phyloP scores from a whole-genome alignment of 2,329 filamentous ascomycete species.

The Hypomyces rosellus region DNA sequence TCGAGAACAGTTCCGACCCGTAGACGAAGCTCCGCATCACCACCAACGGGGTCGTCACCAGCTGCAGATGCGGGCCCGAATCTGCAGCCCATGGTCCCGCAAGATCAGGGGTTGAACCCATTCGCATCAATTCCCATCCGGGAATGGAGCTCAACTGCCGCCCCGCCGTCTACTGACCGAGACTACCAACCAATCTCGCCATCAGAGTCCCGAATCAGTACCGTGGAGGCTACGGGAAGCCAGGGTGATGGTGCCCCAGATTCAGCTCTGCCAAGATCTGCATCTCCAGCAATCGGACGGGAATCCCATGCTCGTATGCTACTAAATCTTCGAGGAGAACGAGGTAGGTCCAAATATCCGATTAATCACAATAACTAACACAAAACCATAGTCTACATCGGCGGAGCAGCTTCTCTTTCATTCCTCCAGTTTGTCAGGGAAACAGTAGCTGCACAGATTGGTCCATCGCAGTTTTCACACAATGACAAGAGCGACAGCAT shows the following conservation, averaged over 20 bases:
- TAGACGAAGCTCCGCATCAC: not conserved
- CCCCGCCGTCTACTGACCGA: not conserved
- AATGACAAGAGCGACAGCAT: constrained; percentile 44
- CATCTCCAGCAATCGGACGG: constrained; percentile 4
- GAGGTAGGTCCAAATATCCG: constrained; percentile 28
- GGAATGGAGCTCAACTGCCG: constrained; percentile 3
- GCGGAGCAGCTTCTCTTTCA: constrained; percentile 47
- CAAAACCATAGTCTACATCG: constrained; percentile 35
- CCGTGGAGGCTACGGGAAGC: constrained; percentile 10
- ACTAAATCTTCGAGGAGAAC: constrained; percentile 45
- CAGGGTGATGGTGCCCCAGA: constrained; percentile 13
- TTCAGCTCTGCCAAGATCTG: not conserved
- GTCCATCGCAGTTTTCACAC: constrained; percentile 48
- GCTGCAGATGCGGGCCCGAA: not conserved
- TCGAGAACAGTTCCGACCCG: constrained; percentile 10
- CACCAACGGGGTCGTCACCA: constrained; percentile 3
- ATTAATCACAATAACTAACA: not conserved
- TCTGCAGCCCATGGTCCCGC: not conserved
- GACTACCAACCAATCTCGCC: constrained; percentile 22
- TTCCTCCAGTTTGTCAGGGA: constrained; percentile 49
- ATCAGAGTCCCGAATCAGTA: constrained; percentile 23
- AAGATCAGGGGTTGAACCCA: not conserved
- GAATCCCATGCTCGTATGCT: constrained; percentile 36
- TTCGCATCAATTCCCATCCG: not conserved
- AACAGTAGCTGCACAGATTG: constrained; percentile 42